Conservation (phyloP, 352 stramenopile species). For the Globisporangium uncinulatum region DNA sequence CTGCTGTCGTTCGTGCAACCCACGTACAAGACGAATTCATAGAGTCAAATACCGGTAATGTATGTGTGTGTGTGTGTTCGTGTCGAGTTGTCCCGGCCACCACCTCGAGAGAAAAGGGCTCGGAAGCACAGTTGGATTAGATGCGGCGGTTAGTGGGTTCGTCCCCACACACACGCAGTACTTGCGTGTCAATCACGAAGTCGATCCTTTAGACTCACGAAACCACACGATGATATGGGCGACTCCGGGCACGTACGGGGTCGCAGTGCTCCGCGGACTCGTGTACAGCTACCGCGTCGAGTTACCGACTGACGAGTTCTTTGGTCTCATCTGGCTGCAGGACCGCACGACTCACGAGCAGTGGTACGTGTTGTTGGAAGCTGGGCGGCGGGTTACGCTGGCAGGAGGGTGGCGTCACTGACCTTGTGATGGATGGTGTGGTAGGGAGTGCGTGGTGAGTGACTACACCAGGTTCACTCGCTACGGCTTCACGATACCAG, state of each 20-base stretch:
- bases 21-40: no score
- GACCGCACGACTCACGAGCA: not conserved
- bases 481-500: not conserved
- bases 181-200: no score
- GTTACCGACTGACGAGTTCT: not conserved
- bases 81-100: no score
- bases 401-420: no score
- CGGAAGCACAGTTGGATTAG: no score
- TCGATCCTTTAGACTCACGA: no score
- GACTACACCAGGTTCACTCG: constrained; percentile 6
- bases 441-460: constrained; percentile 2
- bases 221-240: not conserved
- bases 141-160: no score
- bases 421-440: not conserved
- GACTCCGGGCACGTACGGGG: not conserved
- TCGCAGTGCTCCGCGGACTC: not conserved
- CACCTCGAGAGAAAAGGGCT: no score
- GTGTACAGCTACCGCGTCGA: not conserved
- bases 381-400: not conserved
- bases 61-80: no score
- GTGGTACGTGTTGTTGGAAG: not conserved
- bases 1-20: no score
- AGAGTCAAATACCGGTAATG: not conserved
- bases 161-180: no score
- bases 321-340: not conserved